phyloP scores from a whole-genome alignment of 2,329 filamentous ascomycete genomes.

The Alternaria dauci region DNA sequence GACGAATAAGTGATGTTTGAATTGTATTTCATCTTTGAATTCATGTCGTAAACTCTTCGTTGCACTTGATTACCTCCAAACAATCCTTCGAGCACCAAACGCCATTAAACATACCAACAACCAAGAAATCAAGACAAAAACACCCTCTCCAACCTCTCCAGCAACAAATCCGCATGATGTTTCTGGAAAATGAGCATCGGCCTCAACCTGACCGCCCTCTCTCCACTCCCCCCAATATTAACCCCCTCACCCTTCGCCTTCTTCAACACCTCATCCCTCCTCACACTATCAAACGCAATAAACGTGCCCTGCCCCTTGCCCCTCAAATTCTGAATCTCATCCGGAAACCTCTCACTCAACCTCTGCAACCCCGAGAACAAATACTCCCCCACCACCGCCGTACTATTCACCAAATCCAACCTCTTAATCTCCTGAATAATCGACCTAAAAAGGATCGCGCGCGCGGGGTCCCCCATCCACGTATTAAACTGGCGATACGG shows the following conservation, averaged over 20 bases:
- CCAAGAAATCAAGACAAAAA: conserved; percentile 53
- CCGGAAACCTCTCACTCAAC: conserved; percentile 75
- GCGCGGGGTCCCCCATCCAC: conserved; percentile 93
- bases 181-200: conserved; percentile 95
- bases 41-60: too few relatives aligned
- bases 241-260: conserved; percentile 81
- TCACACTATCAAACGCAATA: conserved; percentile 87
- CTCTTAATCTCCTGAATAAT: conserved; percentile 84
- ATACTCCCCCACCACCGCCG: conserved; percentile 79
- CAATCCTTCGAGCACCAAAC: too few relatives aligned
- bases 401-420: conserved; percentile 79
- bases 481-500: conserved; percentile 97
- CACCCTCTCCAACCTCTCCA: conserved; percentile 80
- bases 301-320: conserved; percentile 91
- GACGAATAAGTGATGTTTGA: too few relatives aligned
- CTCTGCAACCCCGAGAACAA: conserved; percentile 74
- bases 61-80: too few relatives aligned
- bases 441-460: conserved; percentile 83
- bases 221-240: conserved; percentile 87
- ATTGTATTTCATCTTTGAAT: too few relatives aligned
- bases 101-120: too few relatives aligned
- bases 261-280: conserved; percentile 79
- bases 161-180: conserved; percentile 85
- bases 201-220: conserved; percentile 76
- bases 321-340: conserved; percentile 81